Evolutionary conservation across 2,329 filamentous ascomycete genomes (phyloP).

Genomic region (Colletotrichum australisinense): DNA sequence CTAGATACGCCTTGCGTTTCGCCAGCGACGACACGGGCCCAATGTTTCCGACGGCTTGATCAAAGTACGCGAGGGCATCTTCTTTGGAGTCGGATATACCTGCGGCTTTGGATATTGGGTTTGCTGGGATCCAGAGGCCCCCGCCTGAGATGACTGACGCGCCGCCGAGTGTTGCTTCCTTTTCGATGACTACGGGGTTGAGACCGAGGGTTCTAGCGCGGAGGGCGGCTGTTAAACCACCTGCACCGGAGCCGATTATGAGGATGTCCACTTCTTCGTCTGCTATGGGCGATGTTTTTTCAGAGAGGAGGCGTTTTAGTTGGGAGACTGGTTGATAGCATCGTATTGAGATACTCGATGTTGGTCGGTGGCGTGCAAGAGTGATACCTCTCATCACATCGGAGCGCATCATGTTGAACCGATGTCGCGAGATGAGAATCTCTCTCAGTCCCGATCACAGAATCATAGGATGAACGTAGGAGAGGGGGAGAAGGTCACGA

Average conservation of each 20-base stretch:
- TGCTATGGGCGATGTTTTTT: neutral
- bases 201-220: slow-evolving; percentile 40
- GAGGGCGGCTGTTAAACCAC: slow-evolving; percentile 46
- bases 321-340: neutral
- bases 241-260: slow-evolving; percentile 47
- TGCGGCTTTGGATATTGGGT: slow-evolving; percentile 38
- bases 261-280: slow-evolving; percentile 33
- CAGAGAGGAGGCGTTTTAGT: neutral
- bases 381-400: neutral
- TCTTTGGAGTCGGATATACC: slow-evolving; percentile 41
- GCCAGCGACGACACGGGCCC: slow-evolving; percentile 43
- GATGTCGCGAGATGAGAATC: no score
- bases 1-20: slow-evolving; percentile 43
- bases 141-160: slow-evolving; percentile 49
- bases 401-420: neutral
- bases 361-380: neutral
- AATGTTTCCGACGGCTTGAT: slow-evolving; percentile 42
- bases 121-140: slow-evolving; percentile 48
- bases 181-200: slow-evolving; percentile 46
- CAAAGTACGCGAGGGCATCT: slow-evolving; percentile 43
- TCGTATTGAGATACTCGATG: neutral
- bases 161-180: slow-evolving; percentile 45
- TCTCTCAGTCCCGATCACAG: no score
- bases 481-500: no score
- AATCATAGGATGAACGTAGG: no score